Base-by-base conservation (phyloP, 441 rosid genomes). In the Heliophila coronopifolia region DNA sequence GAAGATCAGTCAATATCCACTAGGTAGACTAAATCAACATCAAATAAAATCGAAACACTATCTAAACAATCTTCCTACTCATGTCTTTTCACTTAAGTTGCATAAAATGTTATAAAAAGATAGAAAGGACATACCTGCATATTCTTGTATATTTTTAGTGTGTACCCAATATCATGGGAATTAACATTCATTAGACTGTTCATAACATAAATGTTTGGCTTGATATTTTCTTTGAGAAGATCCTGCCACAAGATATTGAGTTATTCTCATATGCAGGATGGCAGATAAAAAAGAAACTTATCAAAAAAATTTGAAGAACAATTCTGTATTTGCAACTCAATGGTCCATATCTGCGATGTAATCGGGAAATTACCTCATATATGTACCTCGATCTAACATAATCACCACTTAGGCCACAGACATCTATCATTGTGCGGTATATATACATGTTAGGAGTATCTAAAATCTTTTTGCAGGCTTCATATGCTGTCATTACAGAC, bases 151-250 rank as follows among this genome's bases (percentile, higher is more conserved):
- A 83, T 59, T 50, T 69, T 50, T 66, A 82, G 48, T 57, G 79
- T 77, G 63, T 80, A 91, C 63, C 61, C 71, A 75, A 91, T 66
- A 66, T 84, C 96, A 68, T 74, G 81, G 45, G 95, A 79, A 78
- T 91, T 87, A 67, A 75, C 96, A 43, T 87, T 91, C 94, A 91
- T 86, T 43, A 84, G 77, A 61, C 96, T 84, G 77, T 86, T 91
- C 78, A 80, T 77, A 59, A 91, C 85, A 66, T 66, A 91, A 13
- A 79, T 65, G 41, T 91, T 86, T 58, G 81, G 90, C 60, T 62
- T 60, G 54, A 87, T 54, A 33, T 78, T 76, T 70, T 68, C 84
- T 66, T 65, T 61, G 37, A 77, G 59, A 30, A 91, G 73, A 59
- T 84, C 88, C 95, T 86, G 79, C 82, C 73, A 50, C 75, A 72